phyloP scores from a whole-genome alignment of 139 green algal species.

The Penium margaritaceum region DNA sequence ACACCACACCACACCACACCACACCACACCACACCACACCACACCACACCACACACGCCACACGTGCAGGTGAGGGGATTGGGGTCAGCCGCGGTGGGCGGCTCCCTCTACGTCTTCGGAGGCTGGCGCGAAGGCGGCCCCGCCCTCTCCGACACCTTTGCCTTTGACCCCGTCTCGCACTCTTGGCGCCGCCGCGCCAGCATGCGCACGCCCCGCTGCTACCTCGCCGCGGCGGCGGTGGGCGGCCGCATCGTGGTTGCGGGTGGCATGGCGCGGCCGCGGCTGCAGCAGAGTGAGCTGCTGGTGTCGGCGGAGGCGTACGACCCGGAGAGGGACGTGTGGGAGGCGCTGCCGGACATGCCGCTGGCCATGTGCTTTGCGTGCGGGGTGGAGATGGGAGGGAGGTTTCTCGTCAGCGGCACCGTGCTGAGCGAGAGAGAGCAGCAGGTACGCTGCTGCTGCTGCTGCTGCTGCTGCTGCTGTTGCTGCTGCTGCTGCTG shows the following conservation, averaged over 20 bases:
- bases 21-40: neutral
- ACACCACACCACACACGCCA: neutral
- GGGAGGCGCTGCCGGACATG: neutral
- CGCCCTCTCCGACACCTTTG: neutral
- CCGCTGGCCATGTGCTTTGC: neutral
- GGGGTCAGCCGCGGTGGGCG: constrained; percentile 9
- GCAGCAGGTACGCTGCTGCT: too few species aligned
- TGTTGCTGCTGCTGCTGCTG: too few species aligned
- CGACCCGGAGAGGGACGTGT: neutral
- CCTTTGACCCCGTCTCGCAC: constrained; percentile 8
- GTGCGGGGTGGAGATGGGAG: neutral
- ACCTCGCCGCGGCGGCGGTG: neutral
- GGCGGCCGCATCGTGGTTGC: constrained; percentile 12
- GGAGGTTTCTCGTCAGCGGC: constrained; percentile 1
- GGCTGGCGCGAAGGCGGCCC: constrained; percentile 15
- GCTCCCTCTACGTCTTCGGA: constrained; percentile 27
- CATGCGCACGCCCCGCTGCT: constrained; percentile 14
- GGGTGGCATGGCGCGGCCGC: constrained; percentile 19
- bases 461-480: too few species aligned
- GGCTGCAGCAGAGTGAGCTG: neutral
- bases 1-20: neutral
- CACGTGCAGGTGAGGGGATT: constrained; percentile 25
- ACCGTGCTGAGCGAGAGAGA: too few species aligned
- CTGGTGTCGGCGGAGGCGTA: constrained; percentile 18
- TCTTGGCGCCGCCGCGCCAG: neutral